Evolutionary conservation across 495 filamentous ascomycete species (phyloP).

Genomic region (Pyronema domesticum): DNA sequence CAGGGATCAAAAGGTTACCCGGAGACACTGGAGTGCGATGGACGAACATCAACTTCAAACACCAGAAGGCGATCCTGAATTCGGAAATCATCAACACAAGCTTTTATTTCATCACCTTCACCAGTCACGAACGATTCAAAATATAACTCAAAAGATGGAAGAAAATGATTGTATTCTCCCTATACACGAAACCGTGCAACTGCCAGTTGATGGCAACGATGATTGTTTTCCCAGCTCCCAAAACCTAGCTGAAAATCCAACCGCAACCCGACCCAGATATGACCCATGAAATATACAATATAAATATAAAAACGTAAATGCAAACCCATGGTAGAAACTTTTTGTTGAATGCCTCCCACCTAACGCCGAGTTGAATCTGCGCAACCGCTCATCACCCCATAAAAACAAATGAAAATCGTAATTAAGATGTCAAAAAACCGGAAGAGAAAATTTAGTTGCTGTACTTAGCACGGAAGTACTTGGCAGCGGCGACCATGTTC

Average conservation of each 20-base stretch:
- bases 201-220: slow-evolving; percentile 3
- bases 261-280: background rate
- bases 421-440: slow-evolving; percentile 36
- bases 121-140: slow-evolving; percentile 9
- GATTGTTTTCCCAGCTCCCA: background rate
- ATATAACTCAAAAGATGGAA: background rate
- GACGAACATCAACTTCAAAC: too few species aligned
- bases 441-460: slow-evolving; percentile 29
- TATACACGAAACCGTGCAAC: background rate
- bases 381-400: slow-evolving; percentile 12
- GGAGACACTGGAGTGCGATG: too few species aligned
- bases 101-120: too few species aligned
- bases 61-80: too few species aligned
- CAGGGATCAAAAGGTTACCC: too few species aligned
- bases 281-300: background rate
- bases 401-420: slow-evolving; percentile 23
- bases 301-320: background rate
- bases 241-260: background rate
- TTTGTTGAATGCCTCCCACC: slow-evolving; percentile 1
- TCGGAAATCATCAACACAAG: too few species aligned
- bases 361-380: slow-evolving; percentile 45
- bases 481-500: slow-evolving; percentile 93
- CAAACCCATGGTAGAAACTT: background rate
- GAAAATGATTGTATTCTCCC: background rate
- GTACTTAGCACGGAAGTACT: slow-evolving; percentile 86